Conservation (phyloP, 768 basidiomycete genomes). For the Sistotremastrum suecicum region DNA sequence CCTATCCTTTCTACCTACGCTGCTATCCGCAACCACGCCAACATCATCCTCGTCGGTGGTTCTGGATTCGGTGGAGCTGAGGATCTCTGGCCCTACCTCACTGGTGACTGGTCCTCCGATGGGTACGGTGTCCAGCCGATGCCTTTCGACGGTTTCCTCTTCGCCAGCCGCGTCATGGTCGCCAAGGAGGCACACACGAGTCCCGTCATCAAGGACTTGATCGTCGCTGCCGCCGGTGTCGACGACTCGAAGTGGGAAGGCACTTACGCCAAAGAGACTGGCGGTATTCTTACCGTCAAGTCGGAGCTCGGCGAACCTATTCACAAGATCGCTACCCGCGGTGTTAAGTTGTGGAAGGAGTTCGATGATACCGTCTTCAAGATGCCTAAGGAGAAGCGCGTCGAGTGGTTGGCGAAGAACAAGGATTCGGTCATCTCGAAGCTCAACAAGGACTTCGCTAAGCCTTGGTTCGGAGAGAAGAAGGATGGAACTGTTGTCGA, state of each 20-base stretch:
- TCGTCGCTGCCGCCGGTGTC: slow-evolving; percentile 88
- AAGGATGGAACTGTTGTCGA: slow-evolving; percentile 74
- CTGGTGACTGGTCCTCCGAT: slow-evolving; percentile 85
- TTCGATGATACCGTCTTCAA: slow-evolving; percentile 96
- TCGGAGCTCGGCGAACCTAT: slow-evolving; percentile 98
- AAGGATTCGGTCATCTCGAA: slow-evolving; percentile 82
- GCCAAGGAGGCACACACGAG: slow-evolving; percentile 97
- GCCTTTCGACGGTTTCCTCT: slow-evolving; percentile 97
- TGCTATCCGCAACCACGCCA: slow-evolving; percentile 75
- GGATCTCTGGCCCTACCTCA: slow-evolving; percentile 93
- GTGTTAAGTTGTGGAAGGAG: slow-evolving; percentile 96
- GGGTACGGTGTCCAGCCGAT: slow-evolving; percentile 79
- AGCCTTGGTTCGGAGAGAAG: slow-evolving; percentile 97
- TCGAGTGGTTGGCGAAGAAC: slow-evolving; percentile 73
- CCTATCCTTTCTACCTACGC: slow-evolving; percentile 85
- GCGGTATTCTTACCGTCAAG: slow-evolving; percentile 90
- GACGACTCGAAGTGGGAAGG: slow-evolving; percentile 85
- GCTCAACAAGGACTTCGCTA: slow-evolving; percentile 89
- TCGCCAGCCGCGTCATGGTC: slow-evolving; percentile 95
- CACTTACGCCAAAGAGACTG: slow-evolving; percentile 87
- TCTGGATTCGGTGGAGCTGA: slow-evolving; percentile 93
- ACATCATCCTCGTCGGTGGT: slow-evolving; percentile 83
- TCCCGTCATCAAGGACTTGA: slow-evolving; percentile 89
- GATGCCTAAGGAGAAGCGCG: slow-evolving; percentile 90
- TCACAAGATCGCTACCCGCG: slow-evolving; percentile 96